These are phyloP conservation scores for Helicocarpus griseus DNA, from an alignment of 2,329 filamentous ascomycete species.

Conservation along the genomic window DNA sequence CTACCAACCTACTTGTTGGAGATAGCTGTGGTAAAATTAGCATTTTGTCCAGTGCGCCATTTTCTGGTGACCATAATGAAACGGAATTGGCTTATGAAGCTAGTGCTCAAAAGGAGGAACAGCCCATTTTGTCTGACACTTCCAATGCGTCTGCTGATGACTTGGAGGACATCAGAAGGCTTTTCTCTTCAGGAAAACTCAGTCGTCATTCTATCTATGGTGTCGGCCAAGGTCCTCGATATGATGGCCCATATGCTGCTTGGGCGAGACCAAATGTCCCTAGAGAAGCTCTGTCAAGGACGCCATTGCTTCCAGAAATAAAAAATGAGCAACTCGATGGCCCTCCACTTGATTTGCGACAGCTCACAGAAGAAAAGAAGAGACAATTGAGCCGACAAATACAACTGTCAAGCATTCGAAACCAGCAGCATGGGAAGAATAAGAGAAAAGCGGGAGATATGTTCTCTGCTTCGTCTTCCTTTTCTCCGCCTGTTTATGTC, in stretches of 20 bases:
- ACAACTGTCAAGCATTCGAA: conserved; percentile 21
- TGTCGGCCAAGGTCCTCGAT: conserved; percentile 30
- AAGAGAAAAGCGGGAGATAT: background rate
- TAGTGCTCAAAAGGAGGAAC: background rate
- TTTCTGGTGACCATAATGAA: conserved; percentile 13
- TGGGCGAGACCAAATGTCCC: conserved; percentile 27
- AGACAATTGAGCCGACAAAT: conserved; percentile 17
- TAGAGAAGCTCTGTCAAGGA: conserved; percentile 14
- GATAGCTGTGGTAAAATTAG: conserved; percentile 48
- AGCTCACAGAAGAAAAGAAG: conserved; percentile 14
- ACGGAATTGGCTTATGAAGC: conserved; percentile 18
- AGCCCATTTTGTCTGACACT: too few relatives aligned
- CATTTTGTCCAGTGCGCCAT: conserved; percentile 35
- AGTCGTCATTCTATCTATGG: conserved; percentile 27
- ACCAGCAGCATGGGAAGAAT: conserved; percentile 9
- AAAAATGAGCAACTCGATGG: conserved; percentile 25
- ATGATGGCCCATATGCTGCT: conserved; percentile 31
- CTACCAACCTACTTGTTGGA: conserved; percentile 46
- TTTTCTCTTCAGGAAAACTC: conserved; percentile 27
- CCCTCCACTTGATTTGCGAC: conserved; percentile 13
- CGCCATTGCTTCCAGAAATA: conserved; percentile 18
- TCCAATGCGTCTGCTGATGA: too few relatives aligned
- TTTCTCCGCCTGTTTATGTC: background rate
- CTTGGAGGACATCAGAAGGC: conserved; percentile 16
- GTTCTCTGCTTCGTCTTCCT: background rate